phyloP scores from a whole-genome alignment of 306 rosid genomes.

The Alnus rubra region DNA sequence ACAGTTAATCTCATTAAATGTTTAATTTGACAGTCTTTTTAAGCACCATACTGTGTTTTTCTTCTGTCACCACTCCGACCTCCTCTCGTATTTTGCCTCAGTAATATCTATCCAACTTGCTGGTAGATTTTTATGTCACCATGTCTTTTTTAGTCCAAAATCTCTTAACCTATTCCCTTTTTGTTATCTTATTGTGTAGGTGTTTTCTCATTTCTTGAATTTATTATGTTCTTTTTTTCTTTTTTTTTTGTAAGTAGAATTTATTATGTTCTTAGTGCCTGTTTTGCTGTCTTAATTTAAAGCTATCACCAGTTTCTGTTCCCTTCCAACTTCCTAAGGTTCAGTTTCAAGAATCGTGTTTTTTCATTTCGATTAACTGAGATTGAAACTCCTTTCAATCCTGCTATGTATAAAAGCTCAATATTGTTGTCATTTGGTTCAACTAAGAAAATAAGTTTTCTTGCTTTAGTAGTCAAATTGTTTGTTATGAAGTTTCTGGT shows the following conservation, averaged over 20 bases:
- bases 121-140: no score
- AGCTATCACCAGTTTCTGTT: neutral
- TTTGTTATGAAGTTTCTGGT: conserved; percentile 14
- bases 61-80: neutral
- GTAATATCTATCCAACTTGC: no score
- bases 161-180: neutral
- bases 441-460: neutral
- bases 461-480: neutral
- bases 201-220: neutral
- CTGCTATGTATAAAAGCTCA: conserved; percentile 1
- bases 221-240: no score
- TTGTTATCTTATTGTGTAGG: neutral
- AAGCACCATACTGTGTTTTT: neutral
- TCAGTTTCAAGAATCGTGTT: conserved; percentile 5
- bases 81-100: no score
- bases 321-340: conserved; percentile 1
- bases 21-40: neutral
- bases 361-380: neutral
- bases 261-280: neutral
- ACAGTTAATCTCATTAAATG: neutral
- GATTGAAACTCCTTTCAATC: neutral
- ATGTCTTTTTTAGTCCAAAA: no score
- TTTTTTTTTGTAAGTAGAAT: no score
- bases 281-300: neutral
- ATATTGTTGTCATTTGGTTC: neutral